These are phyloP conservation scores for Neoboletus subvelutipes DNA, from an alignment of 768 basidiomycete genomes.

Conservation along the genomic window DNA sequence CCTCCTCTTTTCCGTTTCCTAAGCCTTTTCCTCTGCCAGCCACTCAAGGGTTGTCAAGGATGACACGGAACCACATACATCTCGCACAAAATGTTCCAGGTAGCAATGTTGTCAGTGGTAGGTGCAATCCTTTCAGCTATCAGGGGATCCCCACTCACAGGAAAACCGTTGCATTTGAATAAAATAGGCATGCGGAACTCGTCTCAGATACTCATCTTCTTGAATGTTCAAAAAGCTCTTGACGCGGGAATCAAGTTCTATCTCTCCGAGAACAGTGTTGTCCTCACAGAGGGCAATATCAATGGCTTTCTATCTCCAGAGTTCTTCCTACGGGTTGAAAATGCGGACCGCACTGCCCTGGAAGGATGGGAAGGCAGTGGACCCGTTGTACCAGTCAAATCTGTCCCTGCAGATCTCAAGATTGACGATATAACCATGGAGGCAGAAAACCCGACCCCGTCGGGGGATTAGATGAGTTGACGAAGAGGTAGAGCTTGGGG, in stretches of 20 bases:
- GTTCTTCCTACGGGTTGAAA: constrained; percentile 72
- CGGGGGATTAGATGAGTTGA: background rate
- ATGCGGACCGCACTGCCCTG: constrained; percentile 26
- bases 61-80: constrained; percentile 92
- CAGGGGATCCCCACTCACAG: background rate
- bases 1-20: background rate
- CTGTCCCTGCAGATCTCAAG: background rate
- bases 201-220: constrained; percentile 78
- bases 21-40: constrained; percentile 38
- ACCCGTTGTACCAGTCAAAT: background rate
- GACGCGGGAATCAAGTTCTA: constrained; percentile 70
- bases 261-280: constrained; percentile 83
- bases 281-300: constrained; percentile 78
- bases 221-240: constrained; percentile 71
- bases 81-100: constrained; percentile 76
- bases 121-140: constrained; percentile 23
- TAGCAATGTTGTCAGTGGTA: constrained; percentile 73
- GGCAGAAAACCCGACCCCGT: background rate
- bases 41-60: constrained; percentile 71
- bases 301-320: constrained; percentile 57
- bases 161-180: background rate
- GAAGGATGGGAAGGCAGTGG: constrained; percentile 24
- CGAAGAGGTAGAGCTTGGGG: background rate
- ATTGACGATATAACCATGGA: background rate
- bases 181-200: constrained; percentile 74